Evolutionary conservation across 164 flowering plant species (phyloP), one percentile per base, ranked within the genome.

Genomic region (Chimonanthus praecox): DNA sequence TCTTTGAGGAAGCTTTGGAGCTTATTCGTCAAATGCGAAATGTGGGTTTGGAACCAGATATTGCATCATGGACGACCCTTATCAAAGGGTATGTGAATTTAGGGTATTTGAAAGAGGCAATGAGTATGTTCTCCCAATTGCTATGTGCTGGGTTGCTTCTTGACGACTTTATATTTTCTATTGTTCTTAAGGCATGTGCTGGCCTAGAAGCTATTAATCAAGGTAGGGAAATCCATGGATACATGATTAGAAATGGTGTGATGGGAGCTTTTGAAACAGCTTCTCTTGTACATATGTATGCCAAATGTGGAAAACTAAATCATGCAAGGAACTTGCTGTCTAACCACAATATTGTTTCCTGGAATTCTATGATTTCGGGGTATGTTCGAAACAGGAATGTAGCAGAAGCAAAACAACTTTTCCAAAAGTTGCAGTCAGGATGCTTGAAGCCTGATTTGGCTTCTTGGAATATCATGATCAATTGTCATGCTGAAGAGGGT

Each of bases 51-150:
- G 64, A 75, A 4, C 71, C 78, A 50, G 74, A 75, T 64, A 20
- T 71, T 16, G 61, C 72, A 33, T 75, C 74, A 7, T 75, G 78
- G 78, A 75, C 78, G 11, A 58, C 74, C 46, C 64, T 75, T 75
- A 50, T 71, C 5, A 46, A 51, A 5, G 78, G 74, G 20, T 71
- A 64, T 47, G 70, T 75, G 11, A 46, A 33, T 58, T 71, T 66
- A 44, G 73, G 78, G 13, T 51, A 18, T 47, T 58, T 75, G 13
- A 46, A 49, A 7, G 73, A 71, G 47, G 73, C 74, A 45, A 45
- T 71, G 70, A 54, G 46, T 65, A 46, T 75, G 70, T 71, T 75
- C 49, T 46, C 65, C 4, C 6, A 66, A 54, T 5, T 75, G 45
- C 70, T 46, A 43, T 4, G 10, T 46, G 64, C 67, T 16, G 48